These are phyloP conservation scores for Aspergillus haitiensis DNA, from an alignment of 495 filamentous ascomycete species.

Conservation along the genomic window DNA sequence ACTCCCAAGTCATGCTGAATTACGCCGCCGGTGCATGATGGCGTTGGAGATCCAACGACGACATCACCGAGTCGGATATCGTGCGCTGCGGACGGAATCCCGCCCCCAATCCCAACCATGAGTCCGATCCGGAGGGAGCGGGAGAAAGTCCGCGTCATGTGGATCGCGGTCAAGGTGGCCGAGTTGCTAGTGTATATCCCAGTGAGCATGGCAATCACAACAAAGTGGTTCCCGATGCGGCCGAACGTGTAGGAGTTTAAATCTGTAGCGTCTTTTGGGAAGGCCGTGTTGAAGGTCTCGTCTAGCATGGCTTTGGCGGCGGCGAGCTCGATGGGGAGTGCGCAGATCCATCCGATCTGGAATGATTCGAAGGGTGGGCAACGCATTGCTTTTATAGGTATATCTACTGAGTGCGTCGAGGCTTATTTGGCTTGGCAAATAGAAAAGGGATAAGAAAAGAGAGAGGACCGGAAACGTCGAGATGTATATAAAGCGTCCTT, in stretches of 20 bases:
- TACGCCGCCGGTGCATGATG: background rate
- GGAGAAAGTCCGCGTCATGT: constrained; percentile 45
- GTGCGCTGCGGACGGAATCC: background rate
- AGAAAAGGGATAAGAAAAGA: too few species aligned
- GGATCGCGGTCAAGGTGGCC: constrained; percentile 38
- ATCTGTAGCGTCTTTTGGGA: constrained; percentile 26
- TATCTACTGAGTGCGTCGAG: too few species aligned
- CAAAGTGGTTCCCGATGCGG: constrained; percentile 43
- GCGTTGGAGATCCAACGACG: background rate
- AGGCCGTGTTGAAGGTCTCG: constrained; percentile 36
- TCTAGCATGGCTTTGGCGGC: constrained; percentile 52
- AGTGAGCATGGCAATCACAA: constrained; percentile 43
- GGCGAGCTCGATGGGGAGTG: constrained; percentile 41
- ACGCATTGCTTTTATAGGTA: too few species aligned
- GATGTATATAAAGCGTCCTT: too few species aligned
- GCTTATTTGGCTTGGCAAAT: too few species aligned
- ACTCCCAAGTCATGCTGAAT: constrained; percentile 2
- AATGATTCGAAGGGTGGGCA: constrained; percentile 35
- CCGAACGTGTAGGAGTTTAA: constrained; percentile 46
- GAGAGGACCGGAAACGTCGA: too few species aligned
- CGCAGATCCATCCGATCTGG: constrained; percentile 53
- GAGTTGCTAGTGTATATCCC: constrained; percentile 42
- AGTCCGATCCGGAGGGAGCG: constrained; percentile 29
- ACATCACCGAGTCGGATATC: constrained; percentile 7
- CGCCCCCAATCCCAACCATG: constrained; percentile 7